These are phyloP conservation scores for Corymbia maculata DNA, from an alignment of 345 rosid genomes.

Conservation along the genomic window DNA sequence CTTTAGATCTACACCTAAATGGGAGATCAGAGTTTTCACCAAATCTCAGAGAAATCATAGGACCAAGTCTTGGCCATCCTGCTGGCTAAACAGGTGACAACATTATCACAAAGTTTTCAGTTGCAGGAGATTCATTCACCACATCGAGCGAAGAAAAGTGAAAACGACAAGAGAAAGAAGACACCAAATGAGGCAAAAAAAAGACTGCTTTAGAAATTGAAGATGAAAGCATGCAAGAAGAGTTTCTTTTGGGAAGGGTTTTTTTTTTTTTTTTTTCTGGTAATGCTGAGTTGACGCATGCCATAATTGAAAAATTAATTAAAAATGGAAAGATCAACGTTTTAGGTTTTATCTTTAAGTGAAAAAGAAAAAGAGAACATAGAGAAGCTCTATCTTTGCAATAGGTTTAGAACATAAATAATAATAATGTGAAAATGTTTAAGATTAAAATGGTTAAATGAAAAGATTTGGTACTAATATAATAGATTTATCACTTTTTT, in stretches of 20 bases:
- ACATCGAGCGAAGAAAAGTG: too few relatives aligned
- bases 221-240: not conserved
- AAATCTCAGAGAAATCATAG: too few relatives aligned
- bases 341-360: not conserved
- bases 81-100: rapidly evolving
- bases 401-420: too few relatives aligned
- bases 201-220: too few relatives aligned
- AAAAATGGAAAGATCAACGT: not conserved
- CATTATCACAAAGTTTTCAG: too few relatives aligned
- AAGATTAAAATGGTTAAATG: too few relatives aligned
- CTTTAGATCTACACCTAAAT: too few relatives aligned
- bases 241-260: not conserved
- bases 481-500: too few relatives aligned
- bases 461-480: rapidly evolving
- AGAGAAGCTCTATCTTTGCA: not conserved
- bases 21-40: not conserved
- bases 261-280: too few relatives aligned
- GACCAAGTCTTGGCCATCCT: not conserved
- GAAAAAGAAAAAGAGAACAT: not conserved
- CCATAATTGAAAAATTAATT: not conserved
- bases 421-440: too few relatives aligned
- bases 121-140: not conserved
- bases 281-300: not conserved
- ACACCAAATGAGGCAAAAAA: not conserved
- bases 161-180: not conserved